Evolutionary conservation across 208 protist species (phyloP).

Genomic region (Crithidia sp.): DNA sequence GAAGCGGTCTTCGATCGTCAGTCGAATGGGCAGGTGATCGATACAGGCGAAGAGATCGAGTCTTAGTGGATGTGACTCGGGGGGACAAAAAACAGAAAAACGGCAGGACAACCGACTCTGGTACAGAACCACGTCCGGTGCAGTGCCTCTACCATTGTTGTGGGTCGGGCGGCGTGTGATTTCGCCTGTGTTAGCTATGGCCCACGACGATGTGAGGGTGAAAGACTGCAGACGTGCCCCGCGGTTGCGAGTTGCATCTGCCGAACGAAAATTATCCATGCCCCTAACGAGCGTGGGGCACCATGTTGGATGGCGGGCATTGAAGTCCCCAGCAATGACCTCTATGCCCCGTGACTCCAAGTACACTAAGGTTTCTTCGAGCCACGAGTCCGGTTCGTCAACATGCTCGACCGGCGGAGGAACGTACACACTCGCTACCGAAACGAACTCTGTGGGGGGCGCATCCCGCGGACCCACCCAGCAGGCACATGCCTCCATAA

Average conservation of each 20-base stretch:
- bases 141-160: not conserved
- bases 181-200: not conserved
- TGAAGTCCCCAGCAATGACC: not conserved
- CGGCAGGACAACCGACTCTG: not conserved
- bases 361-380: no score
- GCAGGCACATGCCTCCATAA: no score
- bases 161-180: not conserved
- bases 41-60: not conserved
- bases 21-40: not conserved
- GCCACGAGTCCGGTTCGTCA: no score
- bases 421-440: no score
- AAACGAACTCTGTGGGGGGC: no score
- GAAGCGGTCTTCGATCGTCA: not conserved
- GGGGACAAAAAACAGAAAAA: not conserved
- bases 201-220: not conserved
- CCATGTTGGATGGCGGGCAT: not conserved
- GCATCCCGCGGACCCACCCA: no score
- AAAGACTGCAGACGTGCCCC: not conserved
- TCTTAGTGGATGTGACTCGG: not conserved
- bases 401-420: no score
- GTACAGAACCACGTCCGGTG: not conserved
- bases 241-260: not conserved
- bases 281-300: not conserved
- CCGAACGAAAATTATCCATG: not conserved
- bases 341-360: not conserved